Conservation (phyloP, 352 stramenopile genomes). For the Globisporangium takayamanum region DNA sequence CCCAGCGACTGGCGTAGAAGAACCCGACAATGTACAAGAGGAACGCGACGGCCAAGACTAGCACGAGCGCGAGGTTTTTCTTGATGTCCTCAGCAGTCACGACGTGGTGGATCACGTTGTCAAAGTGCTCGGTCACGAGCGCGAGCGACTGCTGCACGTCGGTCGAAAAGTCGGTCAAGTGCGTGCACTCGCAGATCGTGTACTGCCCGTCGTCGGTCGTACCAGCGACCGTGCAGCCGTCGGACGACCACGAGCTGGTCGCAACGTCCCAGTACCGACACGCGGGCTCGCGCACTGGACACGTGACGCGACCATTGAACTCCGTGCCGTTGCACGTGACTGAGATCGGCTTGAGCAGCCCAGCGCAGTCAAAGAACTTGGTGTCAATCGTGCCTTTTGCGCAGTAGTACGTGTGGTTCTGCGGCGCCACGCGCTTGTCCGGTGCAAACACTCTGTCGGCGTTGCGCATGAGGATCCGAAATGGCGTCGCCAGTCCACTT, state of each 20-base stretch:
- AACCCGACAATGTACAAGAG: slow-evolving; percentile 41
- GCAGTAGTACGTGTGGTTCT: slow-evolving; percentile 40
- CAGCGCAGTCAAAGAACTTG: slow-evolving; percentile 49
- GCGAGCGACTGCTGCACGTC: slow-evolving; percentile 53
- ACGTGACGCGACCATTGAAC: slow-evolving; percentile 43
- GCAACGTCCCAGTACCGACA: slow-evolving; percentile 56
- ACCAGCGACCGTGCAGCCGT: slow-evolving; percentile 42
- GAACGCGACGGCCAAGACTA: slow-evolving; percentile 48
- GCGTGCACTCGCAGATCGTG: slow-evolving; percentile 66
- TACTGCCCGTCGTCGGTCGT: slow-evolving; percentile 58
- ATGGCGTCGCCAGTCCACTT: slow-evolving; percentile 26
- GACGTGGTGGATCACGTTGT: slow-evolving; percentile 43
- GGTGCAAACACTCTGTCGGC: slow-evolving; percentile 19
- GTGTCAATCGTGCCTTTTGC: slow-evolving; percentile 37
- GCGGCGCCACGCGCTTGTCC: slow-evolving; percentile 5
- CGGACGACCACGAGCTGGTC: slow-evolving; percentile 44
- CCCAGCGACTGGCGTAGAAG: slow-evolving; percentile 61
- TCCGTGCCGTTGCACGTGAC: slow-evolving; percentile 48
- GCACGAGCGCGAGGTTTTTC: slow-evolving; percentile 47
- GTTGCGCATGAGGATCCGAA: slow-evolving; percentile 53
- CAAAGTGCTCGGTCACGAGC: slow-evolving; percentile 54
- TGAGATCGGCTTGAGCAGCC: slow-evolving; percentile 25
- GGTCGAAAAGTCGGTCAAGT: slow-evolving; percentile 70
- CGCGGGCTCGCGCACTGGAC: slow-evolving; percentile 33
- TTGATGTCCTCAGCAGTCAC: slow-evolving; percentile 50